A percentile compares a stretch with the other conserved stretches of the same genome.
Conservation (phyloP, 2,329 filamentous ascomycete species). For the Scleromitrula shiraiana region DNA sequence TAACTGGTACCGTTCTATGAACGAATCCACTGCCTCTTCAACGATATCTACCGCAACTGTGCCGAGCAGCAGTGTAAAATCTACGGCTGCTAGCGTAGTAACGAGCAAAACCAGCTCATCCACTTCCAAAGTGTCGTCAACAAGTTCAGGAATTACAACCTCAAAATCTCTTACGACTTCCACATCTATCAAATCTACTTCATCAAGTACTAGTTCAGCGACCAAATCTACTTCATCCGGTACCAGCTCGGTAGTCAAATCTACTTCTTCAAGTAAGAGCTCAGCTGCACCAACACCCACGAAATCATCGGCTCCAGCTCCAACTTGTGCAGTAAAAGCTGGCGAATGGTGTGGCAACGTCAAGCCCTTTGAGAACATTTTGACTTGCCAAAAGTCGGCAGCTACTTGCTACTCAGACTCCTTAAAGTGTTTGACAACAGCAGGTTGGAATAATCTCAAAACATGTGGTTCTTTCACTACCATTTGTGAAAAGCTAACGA, state of each 20-base stretch:
- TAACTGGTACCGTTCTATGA: conserved; percentile 34
- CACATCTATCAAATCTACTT: neutral
- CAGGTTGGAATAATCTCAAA: neutral
- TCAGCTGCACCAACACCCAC: neutral
- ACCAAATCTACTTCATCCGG: too few relatives aligned
- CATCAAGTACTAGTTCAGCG: neutral
- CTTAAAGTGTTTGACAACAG: neutral
- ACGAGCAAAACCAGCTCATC: neutral
- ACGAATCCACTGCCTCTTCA: neutral
- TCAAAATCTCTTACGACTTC: neutral
- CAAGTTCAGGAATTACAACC: neutral
- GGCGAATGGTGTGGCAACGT: conserved; percentile 6
- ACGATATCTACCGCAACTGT: neutral
- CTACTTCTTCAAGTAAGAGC: neutral
- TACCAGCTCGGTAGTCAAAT: too few relatives aligned
- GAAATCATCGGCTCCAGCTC: neutral
- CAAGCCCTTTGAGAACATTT: neutral
- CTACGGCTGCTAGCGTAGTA: neutral
- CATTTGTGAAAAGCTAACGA: conserved; percentile 3
- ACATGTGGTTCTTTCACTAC: neutral
- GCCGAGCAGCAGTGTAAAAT: too few relatives aligned
- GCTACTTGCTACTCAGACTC: conserved; percentile 2
- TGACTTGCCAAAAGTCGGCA: conserved; percentile 7
- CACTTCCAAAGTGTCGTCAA: neutral
- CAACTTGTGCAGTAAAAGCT: conserved; percentile 1